Evolutionary conservation across 768 basidiomycete genomes (phyloP).

Genomic region (Clitopilus passeckerianus): DNA sequence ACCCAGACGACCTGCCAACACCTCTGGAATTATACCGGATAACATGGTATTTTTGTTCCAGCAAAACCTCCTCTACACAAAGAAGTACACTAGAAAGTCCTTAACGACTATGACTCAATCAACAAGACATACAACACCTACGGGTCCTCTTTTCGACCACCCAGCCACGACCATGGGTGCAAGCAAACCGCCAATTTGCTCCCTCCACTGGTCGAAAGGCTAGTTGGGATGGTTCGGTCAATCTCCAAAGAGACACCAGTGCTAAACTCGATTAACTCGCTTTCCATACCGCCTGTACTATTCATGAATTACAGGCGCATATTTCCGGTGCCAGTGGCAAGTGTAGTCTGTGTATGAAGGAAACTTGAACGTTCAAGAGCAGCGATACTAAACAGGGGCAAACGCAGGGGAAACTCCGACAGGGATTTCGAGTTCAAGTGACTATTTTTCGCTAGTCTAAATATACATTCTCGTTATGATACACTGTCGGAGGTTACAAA

Average conservation of each 20-base stretch:
- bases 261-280: constrained; percentile 12
- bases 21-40: constrained; percentile 76
- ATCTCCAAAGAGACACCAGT: constrained; percentile 32
- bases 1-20: constrained; percentile 69
- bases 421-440: too few relatives aligned
- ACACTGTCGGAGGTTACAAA: too few relatives aligned
- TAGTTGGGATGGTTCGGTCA: constrained; percentile 20
- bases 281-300: too few relatives aligned
- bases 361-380: too few relatives aligned
- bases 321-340: too few relatives aligned
- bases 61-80: constrained; percentile 34
- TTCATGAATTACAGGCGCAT: too few relatives aligned
- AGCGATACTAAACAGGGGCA: too few relatives aligned
- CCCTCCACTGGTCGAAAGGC: background rate
- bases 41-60: constrained; percentile 46
- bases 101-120: background rate
- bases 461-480: too few relatives aligned
- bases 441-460: too few relatives aligned
- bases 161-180: constrained; percentile 86
- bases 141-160: constrained; percentile 75
- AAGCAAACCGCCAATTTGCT: constrained; percentile 63
- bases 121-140: constrained; percentile 36
- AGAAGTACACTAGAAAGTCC: constrained; percentile 35
- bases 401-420: too few relatives aligned
- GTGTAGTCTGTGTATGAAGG: too few relatives aligned